A percentile compares a stretch with the other conserved stretches of the same genome.
phyloP scores from a whole-genome alignment of 495 filamentous ascomycete genomes.

The Geopyxis carbonaria region DNA sequence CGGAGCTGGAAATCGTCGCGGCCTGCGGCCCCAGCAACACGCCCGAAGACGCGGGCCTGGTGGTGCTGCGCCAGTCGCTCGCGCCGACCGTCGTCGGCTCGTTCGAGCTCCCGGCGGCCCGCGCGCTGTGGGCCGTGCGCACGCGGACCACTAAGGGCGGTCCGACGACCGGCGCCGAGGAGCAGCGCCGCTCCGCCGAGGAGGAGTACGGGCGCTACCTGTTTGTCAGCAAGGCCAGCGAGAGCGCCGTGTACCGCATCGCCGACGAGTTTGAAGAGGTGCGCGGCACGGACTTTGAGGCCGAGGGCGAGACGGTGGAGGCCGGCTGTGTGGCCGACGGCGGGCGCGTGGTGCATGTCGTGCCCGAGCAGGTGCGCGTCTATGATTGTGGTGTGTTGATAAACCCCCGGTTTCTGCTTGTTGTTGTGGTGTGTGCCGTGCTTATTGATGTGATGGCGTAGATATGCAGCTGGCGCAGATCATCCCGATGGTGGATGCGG shows the following conservation, averaged over 20 bases:
- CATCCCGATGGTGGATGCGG: constrained; percentile 74
- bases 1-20: constrained; percentile 53
- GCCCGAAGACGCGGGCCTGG: constrained; percentile 43
- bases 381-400: constrained; percentile 63
- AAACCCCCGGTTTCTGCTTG: not conserved
- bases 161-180: constrained; percentile 17
- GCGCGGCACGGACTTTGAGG: constrained; percentile 67
- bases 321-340: constrained; percentile 57
- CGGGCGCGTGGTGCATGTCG: constrained; percentile 64
- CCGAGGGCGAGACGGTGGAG: constrained; percentile 66
- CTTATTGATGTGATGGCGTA: constrained; percentile 23
- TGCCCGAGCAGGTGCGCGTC: constrained; percentile 64
- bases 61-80: constrained; percentile 57
- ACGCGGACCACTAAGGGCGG: constrained; percentile 20
- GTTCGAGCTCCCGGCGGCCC: constrained; percentile 43
- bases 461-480: constrained; percentile 79
- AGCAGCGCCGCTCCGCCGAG: constrained; percentile 19
- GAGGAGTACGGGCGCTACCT: constrained; percentile 51
- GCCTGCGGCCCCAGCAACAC: constrained; percentile 47
- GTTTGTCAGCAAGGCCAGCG: constrained; percentile 45
- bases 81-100: constrained; percentile 45
- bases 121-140: constrained; percentile 31
- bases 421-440: not conserved
- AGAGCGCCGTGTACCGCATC: constrained; percentile 25
- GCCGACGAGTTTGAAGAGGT: constrained; percentile 45